Conservation (phyloP, 1,139 yeast genomes). For the Williopsis jadinii region DNA sequence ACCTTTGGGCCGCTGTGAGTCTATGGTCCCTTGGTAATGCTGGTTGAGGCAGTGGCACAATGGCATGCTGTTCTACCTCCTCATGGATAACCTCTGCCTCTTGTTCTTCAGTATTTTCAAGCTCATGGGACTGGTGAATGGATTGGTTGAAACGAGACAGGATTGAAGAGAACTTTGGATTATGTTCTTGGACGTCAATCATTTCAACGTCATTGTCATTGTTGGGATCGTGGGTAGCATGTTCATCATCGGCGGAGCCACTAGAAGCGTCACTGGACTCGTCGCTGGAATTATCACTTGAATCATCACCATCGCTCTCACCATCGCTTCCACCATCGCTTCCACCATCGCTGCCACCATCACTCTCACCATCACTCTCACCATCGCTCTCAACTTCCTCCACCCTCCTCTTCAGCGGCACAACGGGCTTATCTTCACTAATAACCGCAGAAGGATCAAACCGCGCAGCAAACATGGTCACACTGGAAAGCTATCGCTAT, state of each 20-base stretch:
- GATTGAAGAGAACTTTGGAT: conserved; percentile 26
- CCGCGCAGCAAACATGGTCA: conserved; percentile 56
- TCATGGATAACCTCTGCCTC: conserved; percentile 14
- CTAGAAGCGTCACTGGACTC: conserved; percentile 1
- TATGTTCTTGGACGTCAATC: conserved; percentile 11
- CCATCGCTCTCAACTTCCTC: neutral
- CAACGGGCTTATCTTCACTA: conserved; percentile 6
- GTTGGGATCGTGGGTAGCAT: neutral
- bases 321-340: neutral
- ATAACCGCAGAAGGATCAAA: conserved; percentile 41
- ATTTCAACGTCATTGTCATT: conserved; percentile 2
- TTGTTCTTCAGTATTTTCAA: conserved; percentile 15
- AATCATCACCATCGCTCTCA: conserved; percentile 6
- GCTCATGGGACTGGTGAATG: conserved; percentile 22
- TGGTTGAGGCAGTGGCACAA: conserved; percentile 84
- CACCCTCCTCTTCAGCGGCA: conserved; percentile 5
- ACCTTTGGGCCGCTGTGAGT: conserved; percentile 34
- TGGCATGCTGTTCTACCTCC: conserved; percentile 37
- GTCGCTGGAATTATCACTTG: conserved; percentile 7
- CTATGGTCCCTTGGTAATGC: conserved; percentile 46
- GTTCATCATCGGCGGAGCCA: conserved; percentile 10
- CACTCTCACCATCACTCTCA: neutral
- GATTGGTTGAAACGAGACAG: conserved; percentile 34
- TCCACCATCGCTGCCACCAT: neutral
- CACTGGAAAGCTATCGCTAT: too few relatives aligned